phyloP scores from a whole-genome alignment of 768 basidiomycete genomes.

The Calvatia gigantea region DNA sequence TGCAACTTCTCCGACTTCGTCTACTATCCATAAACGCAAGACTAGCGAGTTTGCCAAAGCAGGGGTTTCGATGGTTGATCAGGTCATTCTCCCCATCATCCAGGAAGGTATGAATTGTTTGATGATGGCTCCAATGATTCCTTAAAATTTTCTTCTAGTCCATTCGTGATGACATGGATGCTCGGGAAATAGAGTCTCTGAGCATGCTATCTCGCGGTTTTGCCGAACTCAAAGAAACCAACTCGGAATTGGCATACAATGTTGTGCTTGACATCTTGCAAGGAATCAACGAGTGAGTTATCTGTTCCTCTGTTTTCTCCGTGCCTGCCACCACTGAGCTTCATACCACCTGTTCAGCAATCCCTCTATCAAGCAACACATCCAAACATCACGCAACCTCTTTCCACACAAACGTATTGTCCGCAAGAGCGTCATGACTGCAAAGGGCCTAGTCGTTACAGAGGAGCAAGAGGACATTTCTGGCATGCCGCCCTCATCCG shows the following conservation, averaged over 20 bases:
- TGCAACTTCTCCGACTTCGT: slow-evolving; percentile 32
- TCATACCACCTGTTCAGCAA: slow-evolving; percentile 46
- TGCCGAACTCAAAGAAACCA: slow-evolving; percentile 75
- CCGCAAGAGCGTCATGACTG: slow-evolving; percentile 82
- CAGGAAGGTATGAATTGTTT: slow-evolving; percentile 52
- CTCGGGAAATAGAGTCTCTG: slow-evolving; percentile 82
- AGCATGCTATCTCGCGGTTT: slow-evolving; percentile 91
- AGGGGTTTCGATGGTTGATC: slow-evolving; percentile 70
- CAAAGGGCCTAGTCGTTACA: slow-evolving; percentile 78
- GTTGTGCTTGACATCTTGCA: slow-evolving; percentile 86
- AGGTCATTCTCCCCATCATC: slow-evolving; percentile 80
- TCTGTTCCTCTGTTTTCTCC: slow-evolving; percentile 1
- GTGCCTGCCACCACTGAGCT: slow-evolving; percentile 10
- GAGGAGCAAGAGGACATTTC: slow-evolving; percentile 75
- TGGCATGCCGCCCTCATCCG: slow-evolving; percentile 38
- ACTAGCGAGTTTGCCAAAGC: slow-evolving; percentile 60
- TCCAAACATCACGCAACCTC: slow-evolving; percentile 75
- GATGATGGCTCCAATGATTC: not conserved
- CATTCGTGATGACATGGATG: slow-evolving; percentile 82
- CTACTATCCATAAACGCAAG: slow-evolving; percentile 48
- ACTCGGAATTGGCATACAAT: slow-evolving; percentile 83
- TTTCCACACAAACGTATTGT: slow-evolving; percentile 79
- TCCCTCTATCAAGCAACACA: slow-evolving; percentile 71
- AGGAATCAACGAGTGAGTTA: slow-evolving; percentile 85
- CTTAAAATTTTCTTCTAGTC: slow-evolving; percentile 38